Conservation (phyloP, 106 monocot genomes). For the Xerophyta viscosa region DNA sequence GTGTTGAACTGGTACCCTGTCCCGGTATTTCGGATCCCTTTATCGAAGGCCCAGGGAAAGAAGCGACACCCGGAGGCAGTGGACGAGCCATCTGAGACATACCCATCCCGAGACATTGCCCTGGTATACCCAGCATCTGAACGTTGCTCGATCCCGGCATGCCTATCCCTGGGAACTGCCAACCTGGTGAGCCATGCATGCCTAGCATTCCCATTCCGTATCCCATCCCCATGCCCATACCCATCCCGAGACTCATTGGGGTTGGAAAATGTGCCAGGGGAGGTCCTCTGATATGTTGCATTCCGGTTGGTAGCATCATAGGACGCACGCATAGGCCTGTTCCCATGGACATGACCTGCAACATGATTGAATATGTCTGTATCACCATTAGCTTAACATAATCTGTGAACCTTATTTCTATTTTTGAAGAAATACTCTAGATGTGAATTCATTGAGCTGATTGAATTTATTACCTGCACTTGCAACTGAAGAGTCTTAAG, state of each 20-base stretch:
- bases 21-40: too few species aligned
- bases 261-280: conserved; percentile 42
- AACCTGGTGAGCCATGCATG: conserved; percentile 29
- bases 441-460: too few species aligned
- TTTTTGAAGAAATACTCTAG: too few species aligned
- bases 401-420: too few species aligned
- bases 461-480: conserved; percentile 94
- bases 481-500: conserved; percentile 91
- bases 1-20: too few species aligned
- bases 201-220: conserved; percentile 59
- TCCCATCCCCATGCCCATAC: conserved; percentile 47
- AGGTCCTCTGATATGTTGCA: conserved; percentile 51
- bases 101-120: too few species aligned
- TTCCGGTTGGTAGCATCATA: conserved; percentile 58
- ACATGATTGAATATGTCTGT: background rate
- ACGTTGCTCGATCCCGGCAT: too few species aligned
- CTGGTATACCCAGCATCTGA: too few species aligned
- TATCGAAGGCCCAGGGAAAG: too few species aligned
- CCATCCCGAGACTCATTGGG: conserved; percentile 34
- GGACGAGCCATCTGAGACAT: too few species aligned
- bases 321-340: conserved; percentile 64
- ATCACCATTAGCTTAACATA: background rate
- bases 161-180: too few species aligned
- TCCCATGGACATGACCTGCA: conserved; percentile 87
- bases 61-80: too few species aligned